Base-by-base conservation (phyloP, 176 grass and related monocot genomes). In the Zea luxurians region DNA sequence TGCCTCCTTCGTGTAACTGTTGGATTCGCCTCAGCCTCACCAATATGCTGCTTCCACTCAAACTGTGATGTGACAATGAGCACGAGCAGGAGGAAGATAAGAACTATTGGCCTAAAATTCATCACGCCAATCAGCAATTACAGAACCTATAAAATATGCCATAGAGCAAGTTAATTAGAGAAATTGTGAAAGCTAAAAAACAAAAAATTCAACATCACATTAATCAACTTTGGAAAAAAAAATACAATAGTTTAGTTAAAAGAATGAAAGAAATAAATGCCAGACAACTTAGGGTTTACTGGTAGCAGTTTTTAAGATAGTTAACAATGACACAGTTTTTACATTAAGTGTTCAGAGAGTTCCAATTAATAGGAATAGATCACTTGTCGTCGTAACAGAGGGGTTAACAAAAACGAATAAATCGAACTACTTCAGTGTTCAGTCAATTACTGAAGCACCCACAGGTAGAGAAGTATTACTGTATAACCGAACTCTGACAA, bases 21-120 rank as follows among this genome's bases (percentile, higher is more conserved):
- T 3, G 86, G 86, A 61, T 89, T 91, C 0, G 71, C 77, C 62
- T 94, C 89, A n/a, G 68, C 81, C 68, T 91, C 88, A 0, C 84
- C 64, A 58, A 94, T 82, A 45, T 94, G 92, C 64, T 94, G 92
- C 66, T 89, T 94, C 91, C 91, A 93, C 78, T 93, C 91, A 76
- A 93, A 87, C 74, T 93, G 91, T 37, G 88, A 93, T 49, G 84
- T 77, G 74, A 93, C 85, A 52, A 90, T 90, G 55, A 93, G 88
- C 71, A 93, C 82, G 59, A 93, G 80, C 66, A 93, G 78, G 45
- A 93, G 91, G 77, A 90, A 93, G 78, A 93, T 17, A 37, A 93
- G 84, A 42, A 93, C 64, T 44, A 90, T 53, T 5, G 91, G 82
- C 47, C 88, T 87, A 6, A 70, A 85, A 87, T 83, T 85, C 91